Percentiles rank a stretch among this genome's conserved stretches.
Evolutionary conservation across 345 rosid species (phyloP).

Genomic region (Mercurialis annua): DNA sequence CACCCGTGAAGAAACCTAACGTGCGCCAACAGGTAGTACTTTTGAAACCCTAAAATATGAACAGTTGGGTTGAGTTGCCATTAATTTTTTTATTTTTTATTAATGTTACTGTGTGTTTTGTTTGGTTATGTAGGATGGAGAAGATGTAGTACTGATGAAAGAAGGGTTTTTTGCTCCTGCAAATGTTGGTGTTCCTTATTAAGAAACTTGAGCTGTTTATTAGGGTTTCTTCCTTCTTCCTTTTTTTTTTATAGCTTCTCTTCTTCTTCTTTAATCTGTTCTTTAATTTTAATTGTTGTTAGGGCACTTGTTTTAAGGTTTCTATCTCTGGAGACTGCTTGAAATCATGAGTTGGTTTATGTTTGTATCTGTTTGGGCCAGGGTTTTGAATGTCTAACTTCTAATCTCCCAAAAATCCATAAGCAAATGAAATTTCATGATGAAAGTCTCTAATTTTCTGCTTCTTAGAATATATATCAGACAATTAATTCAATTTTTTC

Average conservation of each 20-base stretch:
- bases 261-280: neutral
- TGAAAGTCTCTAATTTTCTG: neutral
- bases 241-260: neutral
- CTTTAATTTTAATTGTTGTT: neutral
- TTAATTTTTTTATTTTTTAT: too few relatives aligned
- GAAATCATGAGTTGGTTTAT: neutral
- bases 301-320: neutral
- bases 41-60: constrained; percentile 16
- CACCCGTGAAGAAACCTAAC: constrained; percentile 82
- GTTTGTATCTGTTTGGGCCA: constrained; percentile 5
- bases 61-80: neutral
- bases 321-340: neutral
- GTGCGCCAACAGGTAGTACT: constrained; percentile 78
- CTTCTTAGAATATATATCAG: neutral
- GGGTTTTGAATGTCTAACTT: neutral
- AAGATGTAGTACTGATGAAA: constrained; percentile 61
- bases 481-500: too few relatives aligned
- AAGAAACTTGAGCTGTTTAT: constrained; percentile 10
- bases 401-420: neutral
- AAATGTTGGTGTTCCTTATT: constrained; percentile 74
- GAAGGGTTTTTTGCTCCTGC: constrained; percentile 74
- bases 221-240: constrained; percentile 4
- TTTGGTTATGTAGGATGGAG: constrained; percentile 56
- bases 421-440: too few relatives aligned
- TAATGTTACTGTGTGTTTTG: neutral